phyloP scores from a whole-genome alignment of 2,329 filamentous ascomycete species.

The Xylariaceae sp. region DNA sequence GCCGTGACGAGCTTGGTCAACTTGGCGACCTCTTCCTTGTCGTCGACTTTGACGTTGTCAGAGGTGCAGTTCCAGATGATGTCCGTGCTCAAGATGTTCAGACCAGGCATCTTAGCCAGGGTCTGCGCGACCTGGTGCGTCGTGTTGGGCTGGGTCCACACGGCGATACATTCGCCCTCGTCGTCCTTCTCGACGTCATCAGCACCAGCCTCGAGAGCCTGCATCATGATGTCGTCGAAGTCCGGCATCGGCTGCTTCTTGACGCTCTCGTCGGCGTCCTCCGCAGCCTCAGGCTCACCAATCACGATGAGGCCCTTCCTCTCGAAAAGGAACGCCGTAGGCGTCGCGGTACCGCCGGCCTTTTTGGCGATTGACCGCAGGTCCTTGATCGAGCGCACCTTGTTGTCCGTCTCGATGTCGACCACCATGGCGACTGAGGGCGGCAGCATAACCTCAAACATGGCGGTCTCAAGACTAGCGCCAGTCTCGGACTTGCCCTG shows the following conservation, averaged over 20 bases:
- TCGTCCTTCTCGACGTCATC: slow-evolving; percentile 65
- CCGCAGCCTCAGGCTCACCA: slow-evolving; percentile 39
- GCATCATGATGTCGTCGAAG: slow-evolving; percentile 68
- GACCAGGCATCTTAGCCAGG: slow-evolving; percentile 56
- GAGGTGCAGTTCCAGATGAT: slow-evolving; percentile 82
- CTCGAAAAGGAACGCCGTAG: slow-evolving; percentile 80
- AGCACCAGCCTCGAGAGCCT: slow-evolving; percentile 78
- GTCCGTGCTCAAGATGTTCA: slow-evolving; percentile 68
- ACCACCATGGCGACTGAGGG: slow-evolving; percentile 73
- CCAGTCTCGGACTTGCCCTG: slow-evolving; percentile 77
- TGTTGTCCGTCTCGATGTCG: slow-evolving; percentile 81
- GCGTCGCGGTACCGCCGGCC: slow-evolving; percentile 61
- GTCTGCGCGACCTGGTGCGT: slow-evolving; percentile 60
- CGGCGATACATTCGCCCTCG: slow-evolving; percentile 59
- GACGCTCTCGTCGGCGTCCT: slow-evolving; percentile 21
- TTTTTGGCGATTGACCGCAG: slow-evolving; percentile 67
- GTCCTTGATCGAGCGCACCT: slow-evolving; percentile 66
- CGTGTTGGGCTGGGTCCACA: slow-evolving; percentile 63
- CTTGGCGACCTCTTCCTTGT: slow-evolving; percentile 47
- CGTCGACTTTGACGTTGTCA: slow-evolving; percentile 62
- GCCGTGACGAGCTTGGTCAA: slow-evolving; percentile 56
- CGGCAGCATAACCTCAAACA: slow-evolving; percentile 75
- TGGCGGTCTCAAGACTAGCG: slow-evolving; percentile 67
- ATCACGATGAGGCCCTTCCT: slow-evolving; percentile 72
- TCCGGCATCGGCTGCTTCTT: slow-evolving; percentile 28